Base-by-base conservation (phyloP, 306 rosid species). In the Abrus precatorius region DNA sequence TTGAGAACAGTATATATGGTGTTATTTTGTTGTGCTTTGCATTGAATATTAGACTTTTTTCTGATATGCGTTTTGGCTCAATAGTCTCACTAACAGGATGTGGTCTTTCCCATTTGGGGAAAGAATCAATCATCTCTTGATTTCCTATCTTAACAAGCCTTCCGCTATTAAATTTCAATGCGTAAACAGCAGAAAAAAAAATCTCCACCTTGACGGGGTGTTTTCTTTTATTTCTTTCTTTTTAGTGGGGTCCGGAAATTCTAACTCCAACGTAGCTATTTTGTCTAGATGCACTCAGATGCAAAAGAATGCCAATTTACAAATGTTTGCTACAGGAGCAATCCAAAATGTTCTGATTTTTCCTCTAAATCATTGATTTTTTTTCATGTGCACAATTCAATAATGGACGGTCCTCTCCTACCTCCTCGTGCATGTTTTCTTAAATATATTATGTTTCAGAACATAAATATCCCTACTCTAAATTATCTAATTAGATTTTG, bases 331-430 rank as follows among this genome's bases (percentile, higher is more conserved):
- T 27, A 67, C 5, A 9, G 34, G 71, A 65, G 34, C 52, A 85
- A 49, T 65, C 80, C 30, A 27, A 69, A n/a, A 44, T 34, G 57
- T 56, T 74, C 30, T 14, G 50, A 30, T 27, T 68, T 62, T 74
- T 55, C 40, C 9, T 82, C 74, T 55, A 45, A 75, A 69, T 75
- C 28, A 41, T 62, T 62, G 69, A 56, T 79, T 66, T 80, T 66
- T 80, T 70, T 61, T 61, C 53, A 80, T 80, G 79, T 76, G 85
- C 85, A 85, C 79, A 75, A 32, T 69, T 76, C 81, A 75, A 66
- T 84, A 53, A 72, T 36, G 63, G 57, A 79, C 55, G 6, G 77
- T 56, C 78, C 63, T 0, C 20, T 20, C 20, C 20, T 20, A 20
- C 43, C 74, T 76, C 40, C 68, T 9, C 34, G 49, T 29, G 29